phyloP scores from a whole-genome alignment of 2,329 filamentous ascomycete species.

The Penicillium sp. region DNA sequence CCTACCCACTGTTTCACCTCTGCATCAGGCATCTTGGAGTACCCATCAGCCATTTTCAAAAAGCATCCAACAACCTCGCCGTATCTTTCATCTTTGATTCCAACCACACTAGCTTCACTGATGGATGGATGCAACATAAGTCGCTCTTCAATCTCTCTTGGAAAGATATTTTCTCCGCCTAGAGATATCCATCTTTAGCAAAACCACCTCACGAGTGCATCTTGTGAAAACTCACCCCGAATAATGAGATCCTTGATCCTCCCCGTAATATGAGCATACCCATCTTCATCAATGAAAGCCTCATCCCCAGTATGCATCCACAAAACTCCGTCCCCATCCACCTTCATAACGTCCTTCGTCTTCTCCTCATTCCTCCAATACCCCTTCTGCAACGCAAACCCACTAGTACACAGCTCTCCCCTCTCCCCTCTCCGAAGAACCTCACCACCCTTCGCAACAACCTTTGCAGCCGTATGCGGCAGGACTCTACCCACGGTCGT shows the following conservation, averaged over 20 bases:
- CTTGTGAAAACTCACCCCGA: conserved; percentile 43
- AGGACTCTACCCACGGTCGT: conserved; percentile 68
- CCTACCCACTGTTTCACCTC: conserved; percentile 19
- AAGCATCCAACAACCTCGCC: conserved; percentile 57
- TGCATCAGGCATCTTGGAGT: too few species aligned
- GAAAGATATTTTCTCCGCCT: conserved; percentile 60
- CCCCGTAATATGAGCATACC: conserved; percentile 68
- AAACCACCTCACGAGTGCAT: too few species aligned
- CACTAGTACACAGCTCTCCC: conserved; percentile 70
- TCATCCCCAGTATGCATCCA: conserved; percentile 64
- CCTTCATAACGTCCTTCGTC: conserved; percentile 64
- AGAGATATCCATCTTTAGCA: too few species aligned
- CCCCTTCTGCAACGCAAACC: conserved; percentile 62
- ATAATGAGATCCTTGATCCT: conserved; percentile 77
- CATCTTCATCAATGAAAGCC: conserved; percentile 50
- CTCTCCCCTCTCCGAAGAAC: conserved; percentile 44
- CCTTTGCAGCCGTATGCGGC: conserved; percentile 72
- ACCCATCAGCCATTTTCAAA: conserved; percentile 17
- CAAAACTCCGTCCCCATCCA: conserved; percentile 53
- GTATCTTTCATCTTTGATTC: conserved; percentile 53
- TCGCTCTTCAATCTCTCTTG: conserved; percentile 68
- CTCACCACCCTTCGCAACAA: conserved; percentile 35
- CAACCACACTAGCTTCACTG: conserved; percentile 61
- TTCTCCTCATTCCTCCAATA: conserved; percentile 37
- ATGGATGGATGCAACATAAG: conserved; percentile 60